These are phyloP conservation scores for Botrytis fragariae DNA, from an alignment of 2,329 filamentous ascomycete species.

Conservation along the genomic window DNA sequence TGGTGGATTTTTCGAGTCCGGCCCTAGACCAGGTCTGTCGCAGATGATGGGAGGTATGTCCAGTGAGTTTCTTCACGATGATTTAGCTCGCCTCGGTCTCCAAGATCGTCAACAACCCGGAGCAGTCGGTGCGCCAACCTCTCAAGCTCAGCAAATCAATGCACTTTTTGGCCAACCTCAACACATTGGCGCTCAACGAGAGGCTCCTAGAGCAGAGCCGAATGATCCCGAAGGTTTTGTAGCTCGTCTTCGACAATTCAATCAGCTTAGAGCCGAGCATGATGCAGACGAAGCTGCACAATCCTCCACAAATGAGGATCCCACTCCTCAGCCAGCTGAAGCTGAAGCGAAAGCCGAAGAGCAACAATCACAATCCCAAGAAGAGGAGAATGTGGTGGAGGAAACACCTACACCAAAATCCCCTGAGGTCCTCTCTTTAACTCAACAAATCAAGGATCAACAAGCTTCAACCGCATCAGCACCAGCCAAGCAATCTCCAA, in stretches of 20 bases:
- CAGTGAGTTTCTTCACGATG: conserved; percentile 65
- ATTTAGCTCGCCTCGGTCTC: conserved; percentile 68
- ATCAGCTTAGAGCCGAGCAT: conserved; percentile 71
- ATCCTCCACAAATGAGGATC: conserved; percentile 33
- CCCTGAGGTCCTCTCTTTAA: conserved; percentile 64
- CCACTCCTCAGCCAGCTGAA: conserved; percentile 32
- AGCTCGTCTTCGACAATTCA: conserved; percentile 74
- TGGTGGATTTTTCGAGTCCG: conserved; percentile 65
- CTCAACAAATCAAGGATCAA: conserved; percentile 69
- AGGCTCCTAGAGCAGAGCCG: conserved; percentile 59
- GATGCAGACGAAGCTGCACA: conserved; percentile 50
- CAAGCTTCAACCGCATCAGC: conserved; percentile 46
- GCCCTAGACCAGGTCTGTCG: conserved; percentile 44
- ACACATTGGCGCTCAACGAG: conserved; percentile 42
- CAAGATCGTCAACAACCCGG: conserved; percentile 33
- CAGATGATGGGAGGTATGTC: conserved; percentile 42
- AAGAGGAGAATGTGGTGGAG: conserved; percentile 19
- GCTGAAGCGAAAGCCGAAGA: conserved; percentile 25
- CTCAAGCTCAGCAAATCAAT: conserved; percentile 36
- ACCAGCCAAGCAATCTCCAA: conserved; percentile 56
- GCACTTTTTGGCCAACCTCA: conserved; percentile 33
- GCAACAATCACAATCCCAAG: conserved; percentile 23
- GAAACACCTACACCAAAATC: conserved; percentile 32
- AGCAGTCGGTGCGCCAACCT: conserved; percentile 27
- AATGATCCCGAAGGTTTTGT: conserved; percentile 60